Evolutionary conservation across 169 alveolate genomes (phyloP), one percentile per base, ranked within the genome.

Genomic region (Ichthyophthirius multifiliis): DNA sequence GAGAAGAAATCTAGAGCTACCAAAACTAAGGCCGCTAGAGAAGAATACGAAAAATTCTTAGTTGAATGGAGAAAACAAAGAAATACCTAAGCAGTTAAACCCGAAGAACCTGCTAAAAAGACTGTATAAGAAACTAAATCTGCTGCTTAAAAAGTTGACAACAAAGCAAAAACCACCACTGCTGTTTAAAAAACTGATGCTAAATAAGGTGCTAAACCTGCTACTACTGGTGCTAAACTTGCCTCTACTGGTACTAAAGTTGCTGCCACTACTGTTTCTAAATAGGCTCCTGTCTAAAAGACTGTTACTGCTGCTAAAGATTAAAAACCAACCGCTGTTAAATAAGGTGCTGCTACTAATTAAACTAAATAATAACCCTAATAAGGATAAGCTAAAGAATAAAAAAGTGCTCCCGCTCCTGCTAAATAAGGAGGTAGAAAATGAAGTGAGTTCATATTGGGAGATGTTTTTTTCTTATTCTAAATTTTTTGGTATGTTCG

Each of bases 1-100:
- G 86, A 16, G 82, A 89, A 91, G 83, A 91, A 91, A 64, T 92
- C 89, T 41, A 88, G 93, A 43, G 93, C 93, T 76, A 84, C 75
- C 67, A 79, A 79, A 73, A 76, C 90, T 47, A 94, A 93, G 88
- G 88, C 87, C 46, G 90, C 89, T 41, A 71, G 43, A 55, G 84
- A 55, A 15, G 75, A 82, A 47, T 86, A 86, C 82, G 89, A 86
- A 44, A 86, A 86, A 55, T 75, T 86, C 46, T 73, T 86, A 13
- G 76, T 83, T 74, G 75, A 73, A 43, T 86, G 73, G 77, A 46
- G 67, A 67, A 86, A 86, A 78, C 78, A 84, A 35, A 43, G 75
- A 63, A 75, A 77, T 30, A 78, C 82, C 55, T 45, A 75, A 74
- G 75, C 88, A 15, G 35, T 65, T 43, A 77, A 46, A 18, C 32